Conservation (phyloP, 768 basidiomycete genomes). For the Podaxis sp. region DNA sequence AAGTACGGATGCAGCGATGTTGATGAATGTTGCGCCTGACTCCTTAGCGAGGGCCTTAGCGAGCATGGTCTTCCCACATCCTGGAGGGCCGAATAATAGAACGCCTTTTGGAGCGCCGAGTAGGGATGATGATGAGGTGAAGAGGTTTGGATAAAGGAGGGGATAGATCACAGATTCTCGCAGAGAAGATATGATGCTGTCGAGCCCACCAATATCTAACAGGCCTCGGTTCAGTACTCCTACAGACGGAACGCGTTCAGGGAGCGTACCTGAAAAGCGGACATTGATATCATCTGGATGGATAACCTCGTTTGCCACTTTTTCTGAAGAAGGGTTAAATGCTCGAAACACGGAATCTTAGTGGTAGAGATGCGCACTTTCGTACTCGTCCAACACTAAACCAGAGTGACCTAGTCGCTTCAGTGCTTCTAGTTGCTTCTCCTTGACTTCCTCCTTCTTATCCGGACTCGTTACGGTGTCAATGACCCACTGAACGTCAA, state of each 20-base stretch:
- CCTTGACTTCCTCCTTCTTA: slow-evolving; percentile 59
- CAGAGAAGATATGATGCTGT: slow-evolving; percentile 84
- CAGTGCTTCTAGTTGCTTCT: slow-evolving; percentile 69
- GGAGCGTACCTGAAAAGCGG: slow-evolving; percentile 62
- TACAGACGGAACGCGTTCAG: background rate
- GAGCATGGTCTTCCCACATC: slow-evolving; percentile 99
- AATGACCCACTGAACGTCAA: slow-evolving; percentile 58
- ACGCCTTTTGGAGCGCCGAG: slow-evolving; percentile 95
- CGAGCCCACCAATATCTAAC: slow-evolving; percentile 89
- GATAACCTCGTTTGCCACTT: slow-evolving; percentile 91
- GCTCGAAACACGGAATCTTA: slow-evolving; percentile 2
- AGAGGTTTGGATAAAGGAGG: slow-evolving; percentile 86
- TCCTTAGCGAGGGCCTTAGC: slow-evolving; percentile 98
- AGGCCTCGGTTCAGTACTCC: slow-evolving; percentile 17
- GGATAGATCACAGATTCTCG: slow-evolving; percentile 97
- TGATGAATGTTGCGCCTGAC: slow-evolving; percentile 94
- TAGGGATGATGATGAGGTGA: slow-evolving; percentile 76
- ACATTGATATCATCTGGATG: slow-evolving; percentile 87
- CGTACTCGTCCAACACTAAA: slow-evolving; percentile 87
- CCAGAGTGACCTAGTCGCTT: slow-evolving; percentile 70
- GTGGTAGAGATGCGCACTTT: slow-evolving; percentile 54
- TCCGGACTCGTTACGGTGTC: slow-evolving; percentile 53
- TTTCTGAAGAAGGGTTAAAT: slow-evolving; percentile 42
- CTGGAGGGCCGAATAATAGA: slow-evolving; percentile 92
- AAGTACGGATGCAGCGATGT: slow-evolving; percentile 46